Conservation (phyloP, 495 filamentous ascomycete genomes). For the Penicillium tannophilum region DNA sequence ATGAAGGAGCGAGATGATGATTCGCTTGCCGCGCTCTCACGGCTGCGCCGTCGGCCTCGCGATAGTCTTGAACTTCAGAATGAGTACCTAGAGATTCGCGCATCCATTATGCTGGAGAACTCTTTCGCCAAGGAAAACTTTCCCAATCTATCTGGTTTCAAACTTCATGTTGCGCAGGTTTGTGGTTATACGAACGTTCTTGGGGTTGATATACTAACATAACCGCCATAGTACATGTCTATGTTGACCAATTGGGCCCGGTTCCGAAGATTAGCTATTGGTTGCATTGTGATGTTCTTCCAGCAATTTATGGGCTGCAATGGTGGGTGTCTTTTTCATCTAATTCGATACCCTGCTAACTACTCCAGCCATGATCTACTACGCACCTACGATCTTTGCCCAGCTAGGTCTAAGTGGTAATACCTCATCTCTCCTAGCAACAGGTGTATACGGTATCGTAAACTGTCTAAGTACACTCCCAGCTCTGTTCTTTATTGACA, state of each 20-base stretch:
- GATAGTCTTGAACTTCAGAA: conserved; percentile 66
- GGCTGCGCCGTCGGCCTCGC: conserved; percentile 54
- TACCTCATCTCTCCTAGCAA: conserved; percentile 70
- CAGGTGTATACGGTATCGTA: conserved; percentile 78
- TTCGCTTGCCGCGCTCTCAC: conserved; percentile 66
- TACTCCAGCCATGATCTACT: conserved; percentile 67
- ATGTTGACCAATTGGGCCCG: conserved; percentile 72
- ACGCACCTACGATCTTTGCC: conserved; percentile 74
- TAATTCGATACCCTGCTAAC: not conserved
- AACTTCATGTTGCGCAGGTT: conserved; percentile 41
- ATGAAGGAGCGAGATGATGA: conserved; percentile 74
- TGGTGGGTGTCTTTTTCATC: conserved; percentile 22
- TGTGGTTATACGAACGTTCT: not conserved
- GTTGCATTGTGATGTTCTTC: conserved; percentile 78
- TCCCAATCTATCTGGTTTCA: conserved; percentile 63
- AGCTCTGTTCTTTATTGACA: conserved; percentile 77
- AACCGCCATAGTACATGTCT: conserved; percentile 54
- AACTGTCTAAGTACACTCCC: conserved; percentile 75
- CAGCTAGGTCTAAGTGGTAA: conserved; percentile 65
- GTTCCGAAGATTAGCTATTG: conserved; percentile 73
- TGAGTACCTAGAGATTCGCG: conserved; percentile 82
- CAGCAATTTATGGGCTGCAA: conserved; percentile 73
- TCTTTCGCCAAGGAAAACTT: conserved; percentile 70
- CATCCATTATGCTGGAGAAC: conserved; percentile 79
- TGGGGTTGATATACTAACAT: conserved; percentile 6